These are phyloP conservation scores for Pezicula neosporulosa DNA, from an alignment of 2,329 filamentous ascomycete genomes.

Conservation along the genomic window DNA sequence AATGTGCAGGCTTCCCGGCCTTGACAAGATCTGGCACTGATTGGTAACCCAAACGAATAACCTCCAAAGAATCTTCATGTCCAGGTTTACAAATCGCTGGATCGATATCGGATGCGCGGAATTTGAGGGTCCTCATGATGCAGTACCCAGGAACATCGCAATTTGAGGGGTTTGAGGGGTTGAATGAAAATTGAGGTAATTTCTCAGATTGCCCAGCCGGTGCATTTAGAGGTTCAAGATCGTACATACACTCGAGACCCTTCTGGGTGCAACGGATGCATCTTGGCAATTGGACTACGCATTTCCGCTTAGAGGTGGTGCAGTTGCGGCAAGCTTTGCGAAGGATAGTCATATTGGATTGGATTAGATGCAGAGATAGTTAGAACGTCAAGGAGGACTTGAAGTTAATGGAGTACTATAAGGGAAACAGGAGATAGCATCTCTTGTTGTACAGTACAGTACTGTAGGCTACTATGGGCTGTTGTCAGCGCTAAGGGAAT, in stretches of 20 bases:
- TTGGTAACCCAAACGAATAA: slow-evolving; percentile 3
- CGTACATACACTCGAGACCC: slow-evolving; percentile 5
- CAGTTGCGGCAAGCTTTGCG: slow-evolving; percentile 8
- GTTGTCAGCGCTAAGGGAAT: neutral
- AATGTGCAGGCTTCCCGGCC: slow-evolving; percentile 3
- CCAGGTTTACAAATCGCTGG: slow-evolving; percentile 5
- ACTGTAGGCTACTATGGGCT: no score
- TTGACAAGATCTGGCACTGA: slow-evolving; percentile 3
- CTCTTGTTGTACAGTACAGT: neutral
- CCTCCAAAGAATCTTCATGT: slow-evolving; percentile 1
- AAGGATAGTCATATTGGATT: slow-evolving; percentile 3
- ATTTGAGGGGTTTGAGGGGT: neutral
- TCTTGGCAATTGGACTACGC: slow-evolving; percentile 4
- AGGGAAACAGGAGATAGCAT: neutral
- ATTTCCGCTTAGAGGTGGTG: slow-evolving; percentile 7
- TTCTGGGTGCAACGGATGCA: slow-evolving; percentile 6
- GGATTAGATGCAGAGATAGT: slow-evolving; percentile 1
- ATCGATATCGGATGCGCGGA: neutral
- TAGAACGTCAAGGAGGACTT: neutral
- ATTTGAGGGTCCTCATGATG: slow-evolving; percentile 4
- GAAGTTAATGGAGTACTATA: neutral
- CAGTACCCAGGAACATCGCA: slow-evolving; percentile 1
- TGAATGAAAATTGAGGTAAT: neutral
- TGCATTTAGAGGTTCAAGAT: slow-evolving; percentile 5
- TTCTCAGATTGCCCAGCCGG: neutral